Evolutionary conservation across 1,284 basidiomycete species (phyloP), one percentile per base, ranked within the genome.

Genomic region (Neolentinus lepideus): DNA sequence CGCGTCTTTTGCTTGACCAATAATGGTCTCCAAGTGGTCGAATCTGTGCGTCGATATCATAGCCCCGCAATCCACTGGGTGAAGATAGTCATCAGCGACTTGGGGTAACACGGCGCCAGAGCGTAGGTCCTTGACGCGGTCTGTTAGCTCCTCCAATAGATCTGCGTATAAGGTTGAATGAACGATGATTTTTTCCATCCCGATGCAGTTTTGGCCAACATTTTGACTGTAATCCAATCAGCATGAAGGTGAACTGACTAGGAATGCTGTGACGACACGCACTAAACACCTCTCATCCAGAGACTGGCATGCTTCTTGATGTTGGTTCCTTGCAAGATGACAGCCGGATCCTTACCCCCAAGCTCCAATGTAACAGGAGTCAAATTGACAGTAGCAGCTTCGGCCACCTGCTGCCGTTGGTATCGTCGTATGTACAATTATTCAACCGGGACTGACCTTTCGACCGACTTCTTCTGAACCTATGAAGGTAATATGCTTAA

Each of bases 191-290:
- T 94, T 83, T 69, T 99, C 96, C 57, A 96, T 91, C 26, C 95
- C 94, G 62, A 97, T 96, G 68, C 96, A 99, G 68, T 98, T 98
- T 72, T 98, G 96, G 16, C 96, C 96, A 45, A 82, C 81, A 59
- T 92, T 93, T 76, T 94, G 92, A 75, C 90, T 92, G 64, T 46
- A 50, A 36, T 25, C 8, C 11, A 12, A n/a, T 54, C 11, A 53
- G 16, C 26, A 27, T n/a, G n/a, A 8, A 38, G 8, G 52, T 22
- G 19, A 27, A 31, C 54, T 45, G 31, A 27, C 57, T 54, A 45
- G 56, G 48, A 48, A 52, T 27, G 38, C 29, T 59, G 45, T 35
- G 16, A 55, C 52, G 16, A 12, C n/a, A 77, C 90, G 70, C 69
- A 94, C 91, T 90, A 96, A 55, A 91, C 80, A 45, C 90, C 92